phyloP scores from a whole-genome alignment of 805 yeast genomes.

The Metschnikowia colocasiae region DNA sequence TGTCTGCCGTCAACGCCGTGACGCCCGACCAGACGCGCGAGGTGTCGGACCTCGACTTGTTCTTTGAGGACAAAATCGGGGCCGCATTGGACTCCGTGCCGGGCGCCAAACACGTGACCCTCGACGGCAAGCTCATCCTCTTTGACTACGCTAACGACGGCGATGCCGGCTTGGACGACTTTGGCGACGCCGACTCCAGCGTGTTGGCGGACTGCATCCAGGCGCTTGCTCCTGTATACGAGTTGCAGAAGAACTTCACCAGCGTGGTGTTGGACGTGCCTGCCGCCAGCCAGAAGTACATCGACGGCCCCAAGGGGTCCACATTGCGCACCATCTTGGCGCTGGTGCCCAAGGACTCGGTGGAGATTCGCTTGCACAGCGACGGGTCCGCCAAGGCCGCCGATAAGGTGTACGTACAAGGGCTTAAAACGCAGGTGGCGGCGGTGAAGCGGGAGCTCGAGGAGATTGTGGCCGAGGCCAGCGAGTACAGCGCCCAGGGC shows the following conservation, averaged over 20 bases:
- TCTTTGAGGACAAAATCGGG: constrained; percentile 49
- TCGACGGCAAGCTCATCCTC: constrained; percentile 47
- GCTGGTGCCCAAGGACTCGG: constrained; percentile 37
- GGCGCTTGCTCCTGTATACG: constrained; percentile 56
- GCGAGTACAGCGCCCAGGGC: constrained; percentile 41
- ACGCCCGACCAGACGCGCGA: constrained; percentile 62
- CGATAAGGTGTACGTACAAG: constrained; percentile 63
- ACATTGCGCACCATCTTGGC: constrained; percentile 48
- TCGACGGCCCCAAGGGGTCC: constrained; percentile 59
- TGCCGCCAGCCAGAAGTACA: constrained; percentile 51
- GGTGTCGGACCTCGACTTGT: constrained; percentile 63
- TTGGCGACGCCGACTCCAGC: constrained; percentile 56
- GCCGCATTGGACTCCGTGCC: constrained; percentile 36
- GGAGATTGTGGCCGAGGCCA: constrained; percentile 52
- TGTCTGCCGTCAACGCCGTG: constrained; percentile 65
- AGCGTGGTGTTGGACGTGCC: constrained; percentile 51
- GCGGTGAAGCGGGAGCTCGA: constrained; percentile 51
- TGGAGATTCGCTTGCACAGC: constrained; percentile 46
- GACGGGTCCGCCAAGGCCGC: constrained; percentile 35
- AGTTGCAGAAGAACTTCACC: constrained; percentile 51
- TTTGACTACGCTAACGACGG: constrained; percentile 48
- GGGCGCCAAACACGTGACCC: constrained; percentile 56
- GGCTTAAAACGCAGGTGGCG: constrained; percentile 61
- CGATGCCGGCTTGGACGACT: constrained; percentile 52
- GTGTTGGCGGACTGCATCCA: constrained; percentile 52